phyloP scores from a whole-genome alignment of 257 asterid species.

The Asclepias syriaca region DNA sequence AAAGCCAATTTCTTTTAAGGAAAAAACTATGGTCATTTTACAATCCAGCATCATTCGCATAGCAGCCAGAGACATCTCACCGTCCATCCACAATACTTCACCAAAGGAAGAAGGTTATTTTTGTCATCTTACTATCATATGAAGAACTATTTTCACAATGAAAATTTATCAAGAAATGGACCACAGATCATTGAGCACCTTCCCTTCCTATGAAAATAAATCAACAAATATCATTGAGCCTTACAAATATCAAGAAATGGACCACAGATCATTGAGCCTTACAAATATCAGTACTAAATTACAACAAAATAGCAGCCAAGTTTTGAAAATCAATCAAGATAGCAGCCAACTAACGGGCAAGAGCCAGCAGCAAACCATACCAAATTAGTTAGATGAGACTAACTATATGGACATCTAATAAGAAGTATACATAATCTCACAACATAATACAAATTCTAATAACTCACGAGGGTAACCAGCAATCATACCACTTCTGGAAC shows the following conservation, averaged over 20 bases:
- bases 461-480: slow-evolving; percentile 21
- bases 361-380: neutral
- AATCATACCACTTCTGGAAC: slow-evolving; percentile 37
- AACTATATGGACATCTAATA: neutral
- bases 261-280: neutral
- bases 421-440: neutral
- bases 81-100: neutral
- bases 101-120: neutral
- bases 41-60: neutral
- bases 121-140: neutral
- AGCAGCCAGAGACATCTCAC: neutral
- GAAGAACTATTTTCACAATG: neutral
- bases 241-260: neutral
- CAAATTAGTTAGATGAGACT: neutral
- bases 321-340: neutral
- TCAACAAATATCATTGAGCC: neutral
- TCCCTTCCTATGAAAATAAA: no score
- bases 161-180: neutral
- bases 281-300: neutral
- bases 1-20: no score
- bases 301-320: neutral
- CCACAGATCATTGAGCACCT: neutral
- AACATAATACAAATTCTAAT: neutral
- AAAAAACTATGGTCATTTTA: neutral
- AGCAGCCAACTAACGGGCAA: neutral